A percentile compares a stretch with the other conserved stretches of the same genome.
Conservation (phyloP, 2,329 filamentous ascomycete genomes). For the Alternaria conjuncta region DNA sequence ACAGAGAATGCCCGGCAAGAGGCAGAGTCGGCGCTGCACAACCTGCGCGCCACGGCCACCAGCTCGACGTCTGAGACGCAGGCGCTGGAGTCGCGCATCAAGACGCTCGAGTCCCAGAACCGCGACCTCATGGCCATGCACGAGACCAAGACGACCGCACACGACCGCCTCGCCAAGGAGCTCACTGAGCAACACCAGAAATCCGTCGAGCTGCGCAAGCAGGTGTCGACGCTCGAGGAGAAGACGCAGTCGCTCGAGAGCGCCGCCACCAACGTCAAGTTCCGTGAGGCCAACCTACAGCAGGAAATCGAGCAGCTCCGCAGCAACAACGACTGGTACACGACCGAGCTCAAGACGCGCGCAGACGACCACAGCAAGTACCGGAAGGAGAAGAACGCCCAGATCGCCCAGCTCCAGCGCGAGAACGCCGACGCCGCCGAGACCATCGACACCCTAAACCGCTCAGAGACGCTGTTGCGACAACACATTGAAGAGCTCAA, state of each 20-base stretch:
- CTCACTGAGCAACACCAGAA: slow-evolving; percentile 89
- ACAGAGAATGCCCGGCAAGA: slow-evolving; percentile 77
- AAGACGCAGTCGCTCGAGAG: slow-evolving; percentile 82
- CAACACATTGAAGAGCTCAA: slow-evolving; percentile 83
- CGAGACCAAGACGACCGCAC: slow-evolving; percentile 85
- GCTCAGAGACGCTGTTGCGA: slow-evolving; percentile 80
- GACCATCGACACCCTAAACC: slow-evolving; percentile 76
- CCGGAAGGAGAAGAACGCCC: slow-evolving; percentile 91
- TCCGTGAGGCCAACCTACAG: slow-evolving; percentile 86
- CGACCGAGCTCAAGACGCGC: slow-evolving; percentile 90
- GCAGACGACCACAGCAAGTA: slow-evolving; percentile 85
- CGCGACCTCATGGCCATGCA: slow-evolving; percentile 87
- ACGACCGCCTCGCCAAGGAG: slow-evolving; percentile 85
- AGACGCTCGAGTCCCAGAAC: slow-evolving; percentile 88
- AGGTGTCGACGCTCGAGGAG: slow-evolving; percentile 82
- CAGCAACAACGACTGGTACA: slow-evolving; percentile 91
- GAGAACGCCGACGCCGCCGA: slow-evolving; percentile 84
- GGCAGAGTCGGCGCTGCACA: slow-evolving; percentile 81
- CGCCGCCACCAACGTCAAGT: slow-evolving; percentile 80
- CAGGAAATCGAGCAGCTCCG: slow-evolving; percentile 90
- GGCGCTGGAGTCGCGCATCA: slow-evolving; percentile 79
- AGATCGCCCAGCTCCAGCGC: slow-evolving; percentile 86
- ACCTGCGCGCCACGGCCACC: slow-evolving; percentile 75
- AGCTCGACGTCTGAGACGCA: slow-evolving; percentile 76
- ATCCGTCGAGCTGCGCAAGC: slow-evolving; percentile 80